These are phyloP conservation scores for Neofusicoccum laricinum DNA, from an alignment of 2,329 filamentous ascomycete genomes.

Conservation along the genomic window DNA sequence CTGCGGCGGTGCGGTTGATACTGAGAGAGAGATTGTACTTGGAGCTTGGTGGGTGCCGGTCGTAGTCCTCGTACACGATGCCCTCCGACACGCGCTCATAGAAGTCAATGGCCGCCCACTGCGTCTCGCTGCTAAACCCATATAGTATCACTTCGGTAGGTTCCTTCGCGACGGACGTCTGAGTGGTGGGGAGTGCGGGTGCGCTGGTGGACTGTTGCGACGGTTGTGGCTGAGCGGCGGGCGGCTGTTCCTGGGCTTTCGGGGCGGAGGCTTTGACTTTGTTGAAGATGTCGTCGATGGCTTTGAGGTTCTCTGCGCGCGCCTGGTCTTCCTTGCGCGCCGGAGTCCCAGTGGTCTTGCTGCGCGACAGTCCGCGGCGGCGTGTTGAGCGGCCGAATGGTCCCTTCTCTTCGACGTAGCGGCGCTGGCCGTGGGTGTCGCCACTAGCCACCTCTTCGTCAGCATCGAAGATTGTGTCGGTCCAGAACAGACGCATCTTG, in stretches of 20 bases:
- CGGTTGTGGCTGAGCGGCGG: slow-evolving; percentile 11
- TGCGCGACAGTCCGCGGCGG: slow-evolving; percentile 46
- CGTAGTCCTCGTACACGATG: slow-evolving; percentile 88
- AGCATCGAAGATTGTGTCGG: slow-evolving; percentile 23
- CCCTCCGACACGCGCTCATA: slow-evolving; percentile 81
- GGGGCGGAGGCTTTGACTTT: slow-evolving; percentile 24
- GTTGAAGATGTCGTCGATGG: slow-evolving; percentile 48
- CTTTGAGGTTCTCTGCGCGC: slow-evolving; percentile 42
- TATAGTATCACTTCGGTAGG: slow-evolving; percentile 81
- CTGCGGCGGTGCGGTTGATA: slow-evolving; percentile 68
- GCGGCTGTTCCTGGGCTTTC: not conserved
- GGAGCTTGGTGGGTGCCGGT: slow-evolving; percentile 73
- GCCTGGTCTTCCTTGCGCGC: slow-evolving; percentile 56
- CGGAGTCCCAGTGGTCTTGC: slow-evolving; percentile 57
- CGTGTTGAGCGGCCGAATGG: slow-evolving; percentile 56
- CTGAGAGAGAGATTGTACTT: slow-evolving; percentile 72
- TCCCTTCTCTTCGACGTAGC: slow-evolving; percentile 58
- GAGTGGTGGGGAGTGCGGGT: slow-evolving; percentile 30
- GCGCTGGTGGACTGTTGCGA: slow-evolving; percentile 33
- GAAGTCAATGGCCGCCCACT: slow-evolving; percentile 84
- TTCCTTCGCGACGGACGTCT: slow-evolving; percentile 46
- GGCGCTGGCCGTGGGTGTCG: slow-evolving; percentile 47
- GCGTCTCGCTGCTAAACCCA: slow-evolving; percentile 67
- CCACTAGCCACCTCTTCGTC: slow-evolving; percentile 21
- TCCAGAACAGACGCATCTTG: slow-evolving; percentile 5